Conservation (phyloP, 2,329 filamentous ascomycete genomes). For the Sclerotinia trifoliorum region DNA sequence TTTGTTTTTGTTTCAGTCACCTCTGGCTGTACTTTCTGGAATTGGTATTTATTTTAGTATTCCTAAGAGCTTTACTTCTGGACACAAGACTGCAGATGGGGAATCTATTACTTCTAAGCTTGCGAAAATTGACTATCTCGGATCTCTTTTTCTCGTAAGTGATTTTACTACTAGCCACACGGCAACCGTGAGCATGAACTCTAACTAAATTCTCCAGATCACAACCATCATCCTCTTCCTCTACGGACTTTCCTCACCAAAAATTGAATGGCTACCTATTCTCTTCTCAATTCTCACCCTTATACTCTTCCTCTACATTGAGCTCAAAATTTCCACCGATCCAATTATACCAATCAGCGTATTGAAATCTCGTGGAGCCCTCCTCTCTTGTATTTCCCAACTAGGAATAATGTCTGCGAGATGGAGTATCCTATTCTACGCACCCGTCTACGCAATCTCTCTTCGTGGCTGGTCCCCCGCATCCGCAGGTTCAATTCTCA, state of each 20-base stretch:
- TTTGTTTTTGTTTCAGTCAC: conserved; percentile 71
- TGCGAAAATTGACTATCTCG: conserved; percentile 70
- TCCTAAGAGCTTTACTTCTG: conserved; percentile 47
- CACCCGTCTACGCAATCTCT: conserved; percentile 75
- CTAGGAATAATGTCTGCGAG: conserved; percentile 77
- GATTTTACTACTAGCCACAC: background rate
- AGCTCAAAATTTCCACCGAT: conserved; percentile 61
- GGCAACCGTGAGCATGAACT: background rate
- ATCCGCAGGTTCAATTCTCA: conserved; percentile 69
- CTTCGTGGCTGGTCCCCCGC: conserved; percentile 69
- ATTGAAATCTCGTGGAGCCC: conserved; percentile 65
- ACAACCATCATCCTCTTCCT: conserved; percentile 69
- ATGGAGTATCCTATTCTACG: conserved; percentile 79
- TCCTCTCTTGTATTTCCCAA: conserved; percentile 72
- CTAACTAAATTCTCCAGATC: conserved; percentile 47
- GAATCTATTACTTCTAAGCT: conserved; percentile 54
- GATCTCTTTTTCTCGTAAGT: conserved; percentile 63
- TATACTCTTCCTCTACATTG: conserved; percentile 58
- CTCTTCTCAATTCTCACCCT: conserved; percentile 54
- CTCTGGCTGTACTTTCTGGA: conserved; percentile 60
- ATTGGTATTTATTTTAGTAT: conserved; percentile 64
- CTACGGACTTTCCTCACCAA: conserved; percentile 63
- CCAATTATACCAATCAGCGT: conserved; percentile 74
- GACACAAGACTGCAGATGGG: conserved; percentile 41
- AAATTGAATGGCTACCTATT: conserved; percentile 60